Base-by-base conservation (phyloP, 768 basidiomycete species). In the Tulasnella sp. region DNA sequence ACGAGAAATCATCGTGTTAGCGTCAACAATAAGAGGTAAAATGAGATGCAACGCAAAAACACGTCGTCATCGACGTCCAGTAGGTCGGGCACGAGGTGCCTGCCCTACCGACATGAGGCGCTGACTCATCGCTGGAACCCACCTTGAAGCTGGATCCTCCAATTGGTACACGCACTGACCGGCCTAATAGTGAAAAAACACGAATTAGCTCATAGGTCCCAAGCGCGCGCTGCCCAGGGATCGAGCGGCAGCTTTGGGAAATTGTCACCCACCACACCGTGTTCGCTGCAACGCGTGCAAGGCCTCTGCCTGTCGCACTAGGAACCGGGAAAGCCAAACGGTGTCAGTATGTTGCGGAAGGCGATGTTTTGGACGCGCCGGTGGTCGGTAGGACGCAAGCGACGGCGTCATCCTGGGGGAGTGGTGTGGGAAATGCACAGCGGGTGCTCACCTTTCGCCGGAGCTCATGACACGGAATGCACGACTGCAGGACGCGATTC, bases 161-260 rank as follows among this genome's bases (percentile, higher is more conserved):
- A 93, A 86, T 66, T 94, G 91, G 63, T 94, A 94, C 0, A 94
- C 89, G 68, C 91, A 94, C 15, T 93, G 83, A 49, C 91, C 91
- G 19, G 91, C 93, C 86, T 90, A 63, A 58, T 21, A 31, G 14
- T 45, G 19, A 49, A 2, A 58, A 40, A 40, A 48, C 41, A 25
- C 62, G 60, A 48, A 1, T 45, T 59, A 62, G 31, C 55, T 57
- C 42, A 49, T 49, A 25, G 34, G 46, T 17, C 21, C 37, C 37
- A 39, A 21, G 25, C 31, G 52, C 36, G 29, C 32, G 25, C 39
- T 40, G 17, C 52, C 11, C 34, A 55, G 39, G 42, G 29, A 52
- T 6, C 37, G 35, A 56, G 39, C 34, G 49, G 21, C 41, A 48
- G 31, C 15, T 25, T 37, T 55, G 27, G 29, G 56, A 54, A 35